Base-by-base conservation (phyloP, 2,329 filamentous ascomycete species). In the Colletotrichum magnum region DNA sequence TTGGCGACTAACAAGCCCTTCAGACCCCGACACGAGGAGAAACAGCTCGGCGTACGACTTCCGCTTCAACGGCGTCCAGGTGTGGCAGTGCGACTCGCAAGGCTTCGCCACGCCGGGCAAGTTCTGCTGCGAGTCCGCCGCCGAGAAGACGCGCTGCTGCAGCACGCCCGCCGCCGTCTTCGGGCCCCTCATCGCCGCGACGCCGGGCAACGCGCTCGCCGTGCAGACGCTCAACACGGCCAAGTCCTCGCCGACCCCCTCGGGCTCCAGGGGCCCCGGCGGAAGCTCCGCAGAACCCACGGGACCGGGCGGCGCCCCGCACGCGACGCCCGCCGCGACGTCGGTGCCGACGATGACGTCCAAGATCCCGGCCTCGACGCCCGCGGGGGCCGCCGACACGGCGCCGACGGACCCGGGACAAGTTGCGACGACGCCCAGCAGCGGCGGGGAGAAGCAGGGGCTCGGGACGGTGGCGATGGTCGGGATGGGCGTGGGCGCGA, bases 61-160 rank as follows among this genome's bases (percentile, higher is more conserved):
- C 56, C 62, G 66, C 15, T 56, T 57, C 62, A 69, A 69, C 66
- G 66, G 66, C 54, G 66, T 69, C 3, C 66, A 69, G 50, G 66
- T 69, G 2, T 69, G 66, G 66, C 66, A 69, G 26, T 69, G 66
- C 56, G 66, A 69, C 16, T 36, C 47, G 18, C 50, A 66, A 4
- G 66, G 66, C 0, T 69, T 57, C 56, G 66, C 47, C 28, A 43
- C 43, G 16, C 66, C 66, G 32, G 66, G 66, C 47, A 69, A 66
- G 56, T 69, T 69, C 50, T 69, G 66, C 62, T 69, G 66, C 62
- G 66, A 69, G 18, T 69, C 66, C 16, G 62, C 62, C 48, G 62
- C 62, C 13, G 66, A 69, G 43, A 69, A 66, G 66, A 58, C 66
- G 61, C 62, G 66, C 24, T 69, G 66, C 56, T 69, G 66, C 50